Evolutionary conservation across 352 stramenopile species (phyloP), one percentile per base, ranked within the genome.

Genomic region (Pseudoperonospora humuli): DNA sequence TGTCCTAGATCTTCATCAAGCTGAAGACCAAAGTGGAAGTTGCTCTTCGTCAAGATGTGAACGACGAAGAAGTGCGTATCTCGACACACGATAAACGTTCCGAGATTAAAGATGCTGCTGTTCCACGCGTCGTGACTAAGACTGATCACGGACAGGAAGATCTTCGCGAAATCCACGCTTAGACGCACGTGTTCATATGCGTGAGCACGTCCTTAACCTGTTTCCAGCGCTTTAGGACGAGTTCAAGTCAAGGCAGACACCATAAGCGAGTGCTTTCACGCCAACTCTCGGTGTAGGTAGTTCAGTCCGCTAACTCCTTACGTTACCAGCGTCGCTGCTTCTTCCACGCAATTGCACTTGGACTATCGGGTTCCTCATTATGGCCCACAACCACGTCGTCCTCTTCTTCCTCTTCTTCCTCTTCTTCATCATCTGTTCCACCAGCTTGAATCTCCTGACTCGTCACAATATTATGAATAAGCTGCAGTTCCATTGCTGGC

Each of bases 151-250:
- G 73, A 0, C 60, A 84, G 24, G 39, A 74, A 38, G 62, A 73
- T 26, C 80, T 84, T 23, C 45, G 48, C 26, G 57, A 57, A 14
- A 80, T 69, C 29, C 71, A 87, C 43, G 28, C 58, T 31, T 63
- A 70, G 34, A 85, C 73, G 15, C 64, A 87, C 32, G 24, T 43
- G 24, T 43, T n/a, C 64, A 84, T 51, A 87, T 85, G 75, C 69
- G 72, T 19, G 40, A 59, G 15, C 73, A 70, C 15, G 71, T 86
- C 13, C 52, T 82, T n/a, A 62, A 69, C 2, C 70, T 78, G 44
- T 88, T 88, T 41, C 73, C 46, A 2, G 38, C 57, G 4, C 61
- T 82, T n/a, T 88, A 73, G 76, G 46, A 59, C 2, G 70, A 84
- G n/a, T 61, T 87, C 24, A 71, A 77, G 32, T 38, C 57, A n/a